These are phyloP conservation scores for Alternaria tenuissima DNA, from an alignment of 2,329 filamentous ascomycete species.

Conservation along the genomic window DNA sequence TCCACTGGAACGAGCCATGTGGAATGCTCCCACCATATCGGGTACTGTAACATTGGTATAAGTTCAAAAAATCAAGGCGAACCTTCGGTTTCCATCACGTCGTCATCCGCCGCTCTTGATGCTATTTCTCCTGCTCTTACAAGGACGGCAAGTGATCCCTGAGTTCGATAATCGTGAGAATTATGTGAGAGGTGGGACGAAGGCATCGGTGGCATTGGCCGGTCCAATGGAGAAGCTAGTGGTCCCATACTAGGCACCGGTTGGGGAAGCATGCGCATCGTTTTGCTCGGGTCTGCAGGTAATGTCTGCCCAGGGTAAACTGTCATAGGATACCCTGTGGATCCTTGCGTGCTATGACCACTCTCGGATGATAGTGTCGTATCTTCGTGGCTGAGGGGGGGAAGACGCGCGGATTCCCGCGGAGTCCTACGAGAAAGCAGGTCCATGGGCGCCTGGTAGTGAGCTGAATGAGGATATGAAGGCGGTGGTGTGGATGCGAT, in stretches of 20 bases:
- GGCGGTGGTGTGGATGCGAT: conserved; percentile 32
- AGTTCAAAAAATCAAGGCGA: conserved; percentile 27
- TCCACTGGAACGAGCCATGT: conserved; percentile 1
- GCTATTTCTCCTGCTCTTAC: conserved; percentile 49
- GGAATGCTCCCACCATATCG: not conserved
- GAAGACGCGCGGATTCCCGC: conserved; percentile 41
- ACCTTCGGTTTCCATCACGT: conserved; percentile 31
- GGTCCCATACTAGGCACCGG: conserved; percentile 44
- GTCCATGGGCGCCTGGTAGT: conserved; percentile 38
- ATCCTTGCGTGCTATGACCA: conserved; percentile 33
- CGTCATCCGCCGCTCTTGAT: conserved; percentile 45
- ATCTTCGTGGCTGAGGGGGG: conserved; percentile 50
- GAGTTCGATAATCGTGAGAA: conserved; percentile 40
- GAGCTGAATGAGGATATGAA: conserved; percentile 23
- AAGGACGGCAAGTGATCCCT: conserved; percentile 48
- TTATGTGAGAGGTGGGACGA: conserved; percentile 28
- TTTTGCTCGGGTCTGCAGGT: conserved; percentile 44
- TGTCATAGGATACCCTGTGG: conserved; percentile 23
- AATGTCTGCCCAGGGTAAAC: conserved; percentile 22
- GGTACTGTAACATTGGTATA: conserved; percentile 7
- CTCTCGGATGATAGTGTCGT: conserved; percentile 53
- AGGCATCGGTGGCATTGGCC: conserved; percentile 26
- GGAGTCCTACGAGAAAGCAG: conserved; percentile 42
- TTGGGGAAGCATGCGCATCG: conserved; percentile 49
- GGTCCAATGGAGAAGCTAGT: conserved; percentile 44